Evolutionary conservation across 805 yeast genomes (phyloP).

Genomic region (Candida loeiensis): DNA sequence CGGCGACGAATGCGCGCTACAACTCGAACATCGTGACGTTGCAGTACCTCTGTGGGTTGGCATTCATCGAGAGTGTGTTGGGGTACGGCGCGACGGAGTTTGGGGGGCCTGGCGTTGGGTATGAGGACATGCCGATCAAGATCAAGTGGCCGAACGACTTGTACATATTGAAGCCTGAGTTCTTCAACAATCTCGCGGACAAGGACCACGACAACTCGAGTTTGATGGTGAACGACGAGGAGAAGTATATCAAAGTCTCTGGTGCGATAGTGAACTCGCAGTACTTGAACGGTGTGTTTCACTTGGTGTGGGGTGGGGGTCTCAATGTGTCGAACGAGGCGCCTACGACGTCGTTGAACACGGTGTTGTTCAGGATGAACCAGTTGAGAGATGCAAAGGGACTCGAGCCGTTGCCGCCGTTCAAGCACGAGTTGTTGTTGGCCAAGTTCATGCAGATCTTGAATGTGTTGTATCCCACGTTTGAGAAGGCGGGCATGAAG

Average conservation of each 20-base stretch:
- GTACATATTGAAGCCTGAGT: constrained; percentile 68
- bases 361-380: constrained; percentile 63
- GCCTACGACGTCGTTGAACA: constrained; percentile 86
- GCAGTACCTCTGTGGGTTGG: constrained; percentile 82
- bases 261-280: constrained; percentile 85
- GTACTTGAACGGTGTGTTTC: constrained; percentile 54
- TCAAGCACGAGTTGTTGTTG: constrained; percentile 48
- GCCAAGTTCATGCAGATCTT: constrained; percentile 69
- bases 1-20: constrained; percentile 28
- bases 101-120: constrained; percentile 46
- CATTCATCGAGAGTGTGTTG: constrained; percentile 73
- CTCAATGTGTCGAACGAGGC: constrained; percentile 78
- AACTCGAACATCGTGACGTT: constrained; percentile 68
- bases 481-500: constrained; percentile 60
- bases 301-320: constrained; percentile 82
- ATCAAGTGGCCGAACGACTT: constrained; percentile 98
- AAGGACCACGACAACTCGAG: constrained; percentile 32
- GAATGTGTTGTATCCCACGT: constrained; percentile 57
- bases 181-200: constrained; percentile 29
- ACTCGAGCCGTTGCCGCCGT: constrained; percentile 41
- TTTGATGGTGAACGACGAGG: constrained; percentile 50
- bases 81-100: constrained; percentile 45
- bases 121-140: constrained; percentile 70
- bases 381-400: constrained; percentile 43
- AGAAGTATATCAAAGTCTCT: constrained; percentile 69